Base-by-base conservation (phyloP, 257 asterid genomes). In the Leonotis leonurus region DNA sequence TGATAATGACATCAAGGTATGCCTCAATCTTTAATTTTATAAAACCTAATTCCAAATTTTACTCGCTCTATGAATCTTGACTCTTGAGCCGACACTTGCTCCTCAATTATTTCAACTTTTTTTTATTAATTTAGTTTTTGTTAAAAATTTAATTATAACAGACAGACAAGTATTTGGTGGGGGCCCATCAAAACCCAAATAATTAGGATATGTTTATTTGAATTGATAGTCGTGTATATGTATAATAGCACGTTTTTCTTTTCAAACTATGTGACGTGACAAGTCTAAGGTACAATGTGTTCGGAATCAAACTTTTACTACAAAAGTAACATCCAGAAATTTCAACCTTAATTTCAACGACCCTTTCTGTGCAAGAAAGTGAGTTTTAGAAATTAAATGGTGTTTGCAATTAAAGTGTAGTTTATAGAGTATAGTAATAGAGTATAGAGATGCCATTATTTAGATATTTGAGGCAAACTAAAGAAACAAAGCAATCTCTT, bases 1-100 rank as follows among this genome's bases (percentile, higher is more conserved):
- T n/a, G 57, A 40, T 53, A 8, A 43, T 16, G 11, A 10, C 57
- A 39, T 49, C 44, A 25, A 64, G 76, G 76, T 71, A 49, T 46
- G 33, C 14, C n/a, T n/a, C n/a, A n/a, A n/a, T n/a, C n/a, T n/a
- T n/a, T n/a, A n/a, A n/a, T n/a, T n/a, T n/a, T n/a, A n/a, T n/a
- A n/a, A n/a, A n/a, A n/a, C n/a, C n/a, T n/a, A n/a, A n/a, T n/a
- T n/a, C n/a, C n/a, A n/a, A n/a, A n/a, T n/a, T n/a, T n/a, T n/a
- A n/a, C n/a, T n/a, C 46, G 30, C 16, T 44, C 5, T 25, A 26
- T 41, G 5, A 13, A 49, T 35, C 60, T 24, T 14, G 59, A 48
- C 16, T 33, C 18, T n/a, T n/a, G n/a, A n/a, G n/a, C n/a, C 52
- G 3, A 45, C 27, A 61, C 35, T 20, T 20, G 54, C 30, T 46